phyloP scores from a whole-genome alignment of 202 grass and related monocot species.

The Sporobolus alterniflorus region DNA sequence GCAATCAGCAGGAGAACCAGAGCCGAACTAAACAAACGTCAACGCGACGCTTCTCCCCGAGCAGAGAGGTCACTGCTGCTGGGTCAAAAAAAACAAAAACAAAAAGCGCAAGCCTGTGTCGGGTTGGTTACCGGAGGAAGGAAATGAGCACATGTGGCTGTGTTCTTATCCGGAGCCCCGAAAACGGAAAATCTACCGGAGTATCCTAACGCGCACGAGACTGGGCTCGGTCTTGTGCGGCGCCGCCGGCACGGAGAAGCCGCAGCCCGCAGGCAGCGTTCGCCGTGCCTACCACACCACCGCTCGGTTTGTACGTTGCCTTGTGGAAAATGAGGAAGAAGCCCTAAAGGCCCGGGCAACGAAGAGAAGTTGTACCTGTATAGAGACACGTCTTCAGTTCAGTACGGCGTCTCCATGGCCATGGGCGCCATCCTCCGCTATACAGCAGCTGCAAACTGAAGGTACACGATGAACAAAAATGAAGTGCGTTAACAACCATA shows the following conservation, averaged over 20 bases:
- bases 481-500: not conserved
- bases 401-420: not conserved
- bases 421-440: not conserved
- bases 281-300: not conserved
- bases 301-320: not conserved
- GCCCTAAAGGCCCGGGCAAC: not conserved
- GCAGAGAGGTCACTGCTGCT: too few species aligned
- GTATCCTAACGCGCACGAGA: not conserved
- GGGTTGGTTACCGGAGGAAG: not conserved
- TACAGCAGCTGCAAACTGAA: not conserved
- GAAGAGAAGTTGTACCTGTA: not conserved
- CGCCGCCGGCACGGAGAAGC: not conserved
- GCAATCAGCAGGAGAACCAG: not conserved
- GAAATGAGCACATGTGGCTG: not conserved
- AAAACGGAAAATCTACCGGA: not conserved
- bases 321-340: not conserved
- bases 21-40: not conserved
- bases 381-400: not conserved
- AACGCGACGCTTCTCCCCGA: not conserved
- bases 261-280: not conserved
- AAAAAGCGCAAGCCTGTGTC: not conserved
- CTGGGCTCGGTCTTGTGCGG: not conserved
- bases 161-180: not conserved
- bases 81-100: not conserved
- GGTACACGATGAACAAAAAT: slow-evolving; percentile 27